Evolutionary conservation across 805 yeast species (phyloP).

Genomic region (Yamadazyma ubonensis): DNA sequence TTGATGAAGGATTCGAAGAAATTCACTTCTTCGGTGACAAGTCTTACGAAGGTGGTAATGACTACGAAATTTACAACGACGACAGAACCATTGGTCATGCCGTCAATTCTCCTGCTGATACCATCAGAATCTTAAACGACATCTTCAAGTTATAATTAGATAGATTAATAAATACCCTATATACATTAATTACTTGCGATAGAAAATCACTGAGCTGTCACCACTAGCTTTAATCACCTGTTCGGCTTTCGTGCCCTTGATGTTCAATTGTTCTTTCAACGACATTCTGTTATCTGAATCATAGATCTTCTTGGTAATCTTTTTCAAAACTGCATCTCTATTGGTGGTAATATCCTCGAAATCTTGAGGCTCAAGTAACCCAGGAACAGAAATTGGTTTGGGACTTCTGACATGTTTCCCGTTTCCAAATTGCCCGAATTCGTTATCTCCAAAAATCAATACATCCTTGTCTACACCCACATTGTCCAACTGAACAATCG

Average conservation of each 20-base stretch:
- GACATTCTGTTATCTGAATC: conserved; percentile 47
- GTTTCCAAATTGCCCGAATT: conserved; percentile 78
- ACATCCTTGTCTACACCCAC: conserved; percentile 50
- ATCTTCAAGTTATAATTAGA: conserved; percentile 53
- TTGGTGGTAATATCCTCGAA: conserved; percentile 15
- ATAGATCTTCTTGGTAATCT: conserved; percentile 30
- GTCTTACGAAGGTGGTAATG: conserved; percentile 96
- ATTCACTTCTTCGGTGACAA: conserved; percentile 99
- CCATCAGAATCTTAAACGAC: conserved; percentile 81
- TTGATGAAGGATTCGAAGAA: conserved; percentile 73
- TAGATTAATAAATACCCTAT: not conserved
- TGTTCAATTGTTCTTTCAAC: conserved; percentile 19
- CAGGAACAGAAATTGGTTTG: conserved; percentile 54
- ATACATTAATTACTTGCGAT: conserved; percentile 30
- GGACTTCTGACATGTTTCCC: conserved; percentile 66
- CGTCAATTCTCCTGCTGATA: conserved; percentile 85
- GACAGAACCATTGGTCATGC: conserved; percentile 94
- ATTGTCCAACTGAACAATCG: conserved; percentile 56
- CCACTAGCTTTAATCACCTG: conserved; percentile 66
- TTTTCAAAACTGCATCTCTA: conserved; percentile 18
- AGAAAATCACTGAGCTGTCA: conserved; percentile 61
- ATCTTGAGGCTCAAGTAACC: conserved; percentile 55
- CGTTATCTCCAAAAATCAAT: conserved; percentile 81
- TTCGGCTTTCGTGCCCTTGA: conserved; percentile 34
- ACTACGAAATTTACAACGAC: conserved; percentile 93